These are phyloP conservation scores for Carex kokanica DNA, from an alignment of 176 grass and related monocot genomes.

Conservation along the genomic window DNA sequence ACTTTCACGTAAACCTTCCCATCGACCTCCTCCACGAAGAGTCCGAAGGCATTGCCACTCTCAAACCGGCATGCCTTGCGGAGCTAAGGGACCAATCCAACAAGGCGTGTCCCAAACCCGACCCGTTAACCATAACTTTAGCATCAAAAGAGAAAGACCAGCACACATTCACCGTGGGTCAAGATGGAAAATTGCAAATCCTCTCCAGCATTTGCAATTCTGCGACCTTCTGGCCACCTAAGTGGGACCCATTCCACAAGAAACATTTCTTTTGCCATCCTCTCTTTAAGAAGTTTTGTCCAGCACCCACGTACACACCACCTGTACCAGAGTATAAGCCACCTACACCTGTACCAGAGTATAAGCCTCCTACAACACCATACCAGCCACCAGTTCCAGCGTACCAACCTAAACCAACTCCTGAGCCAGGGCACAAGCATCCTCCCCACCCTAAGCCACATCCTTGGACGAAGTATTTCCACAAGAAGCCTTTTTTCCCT, in stretches of 20 bases:
- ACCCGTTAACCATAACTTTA: constrained; percentile 16
- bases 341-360: not conserved
- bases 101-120: constrained; percentile 11
- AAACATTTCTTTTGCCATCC: not conserved
- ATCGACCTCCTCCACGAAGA: constrained; percentile 17
- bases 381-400: not conserved
- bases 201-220: constrained; percentile 20
- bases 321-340: not conserved
- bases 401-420: constrained; percentile 5
- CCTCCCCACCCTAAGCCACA: not conserved
- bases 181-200: constrained; percentile 13
- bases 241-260: constrained; percentile 23
- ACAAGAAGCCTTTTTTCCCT: constrained; percentile 17
- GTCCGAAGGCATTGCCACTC: not conserved
- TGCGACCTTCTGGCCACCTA: constrained; percentile 13
- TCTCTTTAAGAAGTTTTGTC: not conserved
- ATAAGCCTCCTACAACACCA: not conserved
- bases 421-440: constrained; percentile 1
- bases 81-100: constrained; percentile 16
- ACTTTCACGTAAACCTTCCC: constrained; percentile 20
- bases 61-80: constrained; percentile 10
- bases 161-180: constrained; percentile 12
- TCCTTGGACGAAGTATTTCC: constrained; percentile 3
- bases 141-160: constrained; percentile 24
- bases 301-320: too few species aligned